Percentiles rank a stretch among this genome's conserved stretches.
phyloP scores from a whole-genome alignment of 805 yeast species.

The Starmerella davenportii region DNA sequence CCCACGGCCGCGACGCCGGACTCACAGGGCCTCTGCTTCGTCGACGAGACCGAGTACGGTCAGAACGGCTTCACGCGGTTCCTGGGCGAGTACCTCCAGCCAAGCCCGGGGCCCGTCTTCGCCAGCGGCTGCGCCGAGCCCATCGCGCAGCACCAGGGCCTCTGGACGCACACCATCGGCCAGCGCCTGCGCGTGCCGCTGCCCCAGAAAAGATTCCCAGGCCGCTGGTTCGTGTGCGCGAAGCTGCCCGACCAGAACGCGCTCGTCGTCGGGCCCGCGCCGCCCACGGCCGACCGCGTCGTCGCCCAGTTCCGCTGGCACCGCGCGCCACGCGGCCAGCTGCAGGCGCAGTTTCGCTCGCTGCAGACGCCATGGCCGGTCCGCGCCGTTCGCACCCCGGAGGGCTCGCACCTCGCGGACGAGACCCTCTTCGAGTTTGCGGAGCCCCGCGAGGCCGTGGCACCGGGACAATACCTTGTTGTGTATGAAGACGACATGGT shows the following conservation, averaged over 20 bases:
- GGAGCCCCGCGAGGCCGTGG: constrained; percentile 48
- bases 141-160: constrained; percentile 71
- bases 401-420: too few relatives aligned
- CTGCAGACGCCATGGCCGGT: constrained; percentile 42
- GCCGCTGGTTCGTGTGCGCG: constrained; percentile 73
- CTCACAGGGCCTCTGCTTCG: constrained; percentile 90
- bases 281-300: constrained; percentile 22
- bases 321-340: constrained; percentile 13
- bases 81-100: constrained; percentile 51
- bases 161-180: constrained; percentile 93
- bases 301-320: constrained; percentile 35
- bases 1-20: constrained; percentile 61
- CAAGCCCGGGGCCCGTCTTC: constrained; percentile 63
- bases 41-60: constrained; percentile 31
- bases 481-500: constrained; percentile 50
- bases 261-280: constrained; percentile 38
- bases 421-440: constrained; percentile 26
- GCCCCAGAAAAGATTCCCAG: constrained; percentile 69
- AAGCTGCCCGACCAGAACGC: constrained; percentile 50
- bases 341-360: constrained; percentile 53
- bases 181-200: constrained; percentile 61
- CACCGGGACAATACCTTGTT: constrained; percentile 77
- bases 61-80: constrained; percentile 46
- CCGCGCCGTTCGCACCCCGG: constrained; percentile 14
- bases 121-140: constrained; percentile 41